These are phyloP conservation scores for Chlorophyllum brunneum DNA, from an alignment of 768 basidiomycete species.

Conservation along the genomic window DNA sequence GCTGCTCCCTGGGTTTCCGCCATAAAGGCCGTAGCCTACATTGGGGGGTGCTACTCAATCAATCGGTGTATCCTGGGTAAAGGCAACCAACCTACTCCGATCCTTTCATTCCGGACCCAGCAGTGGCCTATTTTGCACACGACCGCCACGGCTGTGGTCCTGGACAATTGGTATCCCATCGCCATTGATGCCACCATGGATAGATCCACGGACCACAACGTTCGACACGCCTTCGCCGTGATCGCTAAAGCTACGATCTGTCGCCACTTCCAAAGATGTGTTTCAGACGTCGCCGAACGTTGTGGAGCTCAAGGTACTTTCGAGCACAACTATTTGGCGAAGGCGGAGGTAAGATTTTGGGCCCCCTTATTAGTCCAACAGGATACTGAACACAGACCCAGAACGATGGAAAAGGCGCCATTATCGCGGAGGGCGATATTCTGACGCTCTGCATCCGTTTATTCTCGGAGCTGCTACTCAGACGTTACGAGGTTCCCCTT, in stretches of 20 bases:
- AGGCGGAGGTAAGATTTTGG: conserved; percentile 41
- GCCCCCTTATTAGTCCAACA: neutral
- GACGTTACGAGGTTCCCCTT: conserved; percentile 47
- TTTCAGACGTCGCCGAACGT: conserved; percentile 53
- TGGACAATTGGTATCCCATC: conserved; percentile 43
- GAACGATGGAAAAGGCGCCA: conserved; percentile 53
- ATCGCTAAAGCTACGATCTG: conserved; percentile 53
- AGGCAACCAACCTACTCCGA: conserved; percentile 38
- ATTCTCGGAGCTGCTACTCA: conserved; percentile 56
- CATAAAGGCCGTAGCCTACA: conserved; percentile 50
- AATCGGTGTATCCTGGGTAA: conserved; percentile 49
- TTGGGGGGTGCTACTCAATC: conserved; percentile 55
- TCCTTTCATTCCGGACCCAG: conserved; percentile 62
- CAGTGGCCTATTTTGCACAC: conserved; percentile 56
- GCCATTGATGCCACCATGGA: conserved; percentile 35
- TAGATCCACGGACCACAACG: conserved; percentile 35
- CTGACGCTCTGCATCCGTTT: conserved; percentile 51
- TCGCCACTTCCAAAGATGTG: conserved; percentile 48
- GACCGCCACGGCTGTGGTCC: conserved; percentile 47
- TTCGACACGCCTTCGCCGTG: conserved; percentile 53
- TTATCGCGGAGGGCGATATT: conserved; percentile 55
- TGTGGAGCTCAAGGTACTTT: conserved; percentile 67
- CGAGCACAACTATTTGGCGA: conserved; percentile 57
- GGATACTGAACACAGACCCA: conserved; percentile 9
- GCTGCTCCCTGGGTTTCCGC: conserved; percentile 47